These are phyloP conservation scores for Chlamydomonas incerta DNA, from an alignment of 139 green algal species.

Conservation along the genomic window DNA sequence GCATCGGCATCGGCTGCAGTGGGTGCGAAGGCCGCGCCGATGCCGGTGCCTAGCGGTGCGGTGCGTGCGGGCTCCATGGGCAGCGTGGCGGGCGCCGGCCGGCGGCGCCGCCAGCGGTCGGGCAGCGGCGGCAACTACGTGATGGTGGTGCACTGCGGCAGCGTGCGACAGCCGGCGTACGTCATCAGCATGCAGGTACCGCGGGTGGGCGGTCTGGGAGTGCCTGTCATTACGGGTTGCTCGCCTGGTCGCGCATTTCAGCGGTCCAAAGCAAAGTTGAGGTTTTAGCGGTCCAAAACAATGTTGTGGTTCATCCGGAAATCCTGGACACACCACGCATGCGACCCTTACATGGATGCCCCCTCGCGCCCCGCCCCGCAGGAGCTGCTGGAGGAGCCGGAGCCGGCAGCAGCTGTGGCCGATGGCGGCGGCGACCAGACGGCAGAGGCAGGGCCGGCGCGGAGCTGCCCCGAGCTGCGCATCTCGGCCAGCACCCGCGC, in stretches of 20 bases:
- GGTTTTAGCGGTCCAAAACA: too few species aligned
- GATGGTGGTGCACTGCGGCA: constrained; percentile 80
- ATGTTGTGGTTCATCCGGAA: too few species aligned
- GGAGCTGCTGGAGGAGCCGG: neutral
- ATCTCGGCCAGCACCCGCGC: constrained; percentile 50
- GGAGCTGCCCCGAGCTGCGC: neutral
- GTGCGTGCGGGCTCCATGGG: neutral
- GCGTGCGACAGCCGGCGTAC: constrained; percentile 74
- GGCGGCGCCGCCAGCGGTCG: neutral
- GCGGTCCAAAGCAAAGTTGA: too few species aligned
- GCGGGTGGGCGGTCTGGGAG: too few species aligned
- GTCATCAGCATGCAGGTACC: constrained; percentile 61
- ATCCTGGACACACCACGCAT: too few species aligned
- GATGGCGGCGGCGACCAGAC: neutral
- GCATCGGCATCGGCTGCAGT: neutral
- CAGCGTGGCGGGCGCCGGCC: neutral
- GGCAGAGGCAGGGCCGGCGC: too few species aligned
- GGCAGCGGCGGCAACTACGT: constrained; percentile 49
- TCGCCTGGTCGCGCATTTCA: too few species aligned
- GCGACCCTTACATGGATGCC: constrained; percentile 17
- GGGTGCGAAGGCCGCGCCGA: neutral
- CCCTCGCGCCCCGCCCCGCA: too few species aligned
- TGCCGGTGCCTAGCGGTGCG: neutral
- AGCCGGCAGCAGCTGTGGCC: neutral
- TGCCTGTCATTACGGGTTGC: too few species aligned